Evolutionary conservation across 2,329 filamentous ascomycete genomes (phyloP).

Genomic region (Pseudonectria foliicola): DNA sequence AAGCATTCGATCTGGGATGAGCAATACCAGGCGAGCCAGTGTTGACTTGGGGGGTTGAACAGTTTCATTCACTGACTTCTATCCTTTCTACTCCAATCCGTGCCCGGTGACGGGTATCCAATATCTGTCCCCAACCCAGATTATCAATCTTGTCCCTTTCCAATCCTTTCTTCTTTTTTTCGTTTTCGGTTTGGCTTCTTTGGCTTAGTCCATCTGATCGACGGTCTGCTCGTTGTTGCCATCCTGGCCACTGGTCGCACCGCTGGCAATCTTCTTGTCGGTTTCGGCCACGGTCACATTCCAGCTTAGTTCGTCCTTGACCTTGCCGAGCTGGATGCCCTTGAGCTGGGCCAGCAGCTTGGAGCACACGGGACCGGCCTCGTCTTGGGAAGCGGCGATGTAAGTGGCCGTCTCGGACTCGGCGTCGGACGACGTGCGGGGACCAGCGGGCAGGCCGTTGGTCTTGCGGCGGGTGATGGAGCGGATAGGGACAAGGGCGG

Average conservation of each 20-base stretch:
- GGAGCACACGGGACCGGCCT: conserved; percentile 65
- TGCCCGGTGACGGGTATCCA: not conserved
- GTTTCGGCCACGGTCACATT: conserved; percentile 39
- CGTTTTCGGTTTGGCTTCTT: not conserved
- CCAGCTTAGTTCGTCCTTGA: conserved; percentile 74
- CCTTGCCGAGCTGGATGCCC: conserved; percentile 77
- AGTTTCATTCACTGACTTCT: too few species aligned
- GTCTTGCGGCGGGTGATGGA: conserved; percentile 67
- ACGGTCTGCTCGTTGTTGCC: conserved; percentile 22
- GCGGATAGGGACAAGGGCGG: conserved; percentile 82
- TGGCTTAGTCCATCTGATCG: conserved; percentile 26
- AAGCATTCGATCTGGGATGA: too few species aligned
- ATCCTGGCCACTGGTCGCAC: conserved; percentile 8
- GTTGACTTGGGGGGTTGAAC: too few species aligned
- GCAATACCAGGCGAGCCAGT: too few species aligned
- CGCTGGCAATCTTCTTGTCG: conserved; percentile 35
- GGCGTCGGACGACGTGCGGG: conserved; percentile 32
- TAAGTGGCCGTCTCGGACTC: conserved; percentile 46
- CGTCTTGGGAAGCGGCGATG: conserved; percentile 48
- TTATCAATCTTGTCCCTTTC: not conserved
- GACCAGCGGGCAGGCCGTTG: conserved; percentile 23
- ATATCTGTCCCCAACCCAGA: not conserved
- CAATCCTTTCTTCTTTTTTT: conserved; percentile 2
- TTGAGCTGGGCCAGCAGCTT: conserved; percentile 71
- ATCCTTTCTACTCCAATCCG: too few species aligned